phyloP scores from a whole-genome alignment of 2,329 filamentous ascomycete species.

The Fusarium protoensiforme region DNA sequence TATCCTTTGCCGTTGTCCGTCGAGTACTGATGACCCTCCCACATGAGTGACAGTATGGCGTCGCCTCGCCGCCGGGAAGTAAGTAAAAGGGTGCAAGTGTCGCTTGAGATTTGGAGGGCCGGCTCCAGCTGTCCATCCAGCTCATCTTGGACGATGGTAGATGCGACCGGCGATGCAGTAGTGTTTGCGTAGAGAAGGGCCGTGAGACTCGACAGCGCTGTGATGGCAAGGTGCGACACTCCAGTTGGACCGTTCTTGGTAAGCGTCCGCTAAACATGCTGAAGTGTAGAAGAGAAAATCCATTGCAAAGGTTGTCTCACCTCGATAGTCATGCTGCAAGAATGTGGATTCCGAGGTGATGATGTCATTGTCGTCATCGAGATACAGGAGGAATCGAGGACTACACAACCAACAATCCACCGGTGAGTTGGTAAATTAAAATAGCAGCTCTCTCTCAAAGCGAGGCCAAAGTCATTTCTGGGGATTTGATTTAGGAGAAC shows the following conservation, averaged over 20 bases:
- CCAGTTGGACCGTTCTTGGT: neutral
- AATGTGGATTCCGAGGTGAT: neutral
- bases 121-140: slow-evolving; percentile 56
- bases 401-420: neutral
- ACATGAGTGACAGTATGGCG: slow-evolving; percentile 67
- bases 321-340: neutral
- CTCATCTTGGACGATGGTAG: slow-evolving; percentile 45
- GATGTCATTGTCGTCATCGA: slow-evolving; percentile 37
- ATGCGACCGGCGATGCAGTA: neutral
- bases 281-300: neutral
- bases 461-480: too few relatives aligned
- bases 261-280: neutral
- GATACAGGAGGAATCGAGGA: neutral
- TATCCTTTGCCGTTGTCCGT: slow-evolving; percentile 43
- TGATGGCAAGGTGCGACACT: neutral
- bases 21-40: slow-evolving; percentile 63
- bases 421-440: neutral
- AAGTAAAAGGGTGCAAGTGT: slow-evolving; percentile 67
- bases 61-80: slow-evolving; percentile 55
- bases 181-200: neutral
- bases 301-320: too few relatives aligned
- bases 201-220: neutral
- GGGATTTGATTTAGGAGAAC: neutral
- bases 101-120: slow-evolving; percentile 52
- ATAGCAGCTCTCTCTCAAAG: neutral